Evolutionary conservation across 805 yeast species (phyloP).

Genomic region (Allodekkera sacchari): DNA sequence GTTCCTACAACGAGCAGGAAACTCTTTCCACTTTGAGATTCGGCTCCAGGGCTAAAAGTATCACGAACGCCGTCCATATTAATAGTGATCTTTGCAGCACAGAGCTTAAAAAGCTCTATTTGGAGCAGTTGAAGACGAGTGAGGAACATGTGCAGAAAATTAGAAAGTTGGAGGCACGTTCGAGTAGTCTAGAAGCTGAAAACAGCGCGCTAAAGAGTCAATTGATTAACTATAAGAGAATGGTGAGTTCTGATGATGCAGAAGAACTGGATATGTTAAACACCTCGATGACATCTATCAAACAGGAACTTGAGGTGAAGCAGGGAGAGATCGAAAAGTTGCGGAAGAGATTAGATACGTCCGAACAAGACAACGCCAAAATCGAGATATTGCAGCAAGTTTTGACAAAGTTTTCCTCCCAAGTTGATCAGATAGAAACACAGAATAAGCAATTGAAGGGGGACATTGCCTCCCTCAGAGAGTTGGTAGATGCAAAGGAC

Average conservation of each 20-base stretch:
- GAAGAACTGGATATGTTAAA: background rate
- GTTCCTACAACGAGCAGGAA: slow-evolving; percentile 46
- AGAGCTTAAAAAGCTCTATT: slow-evolving; percentile 15
- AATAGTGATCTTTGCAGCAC: slow-evolving; percentile 29
- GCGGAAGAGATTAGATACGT: too few species aligned
- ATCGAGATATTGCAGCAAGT: slow-evolving; percentile 49
- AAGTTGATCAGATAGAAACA: slow-evolving; percentile 52
- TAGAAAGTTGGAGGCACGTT: slow-evolving; percentile 17
- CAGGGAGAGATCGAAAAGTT: too few species aligned
- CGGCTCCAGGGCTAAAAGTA: slow-evolving; percentile 63
- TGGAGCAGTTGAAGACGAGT: slow-evolving; percentile 15
- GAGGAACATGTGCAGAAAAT: slow-evolving; percentile 14
- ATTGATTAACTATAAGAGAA: slow-evolving; percentile 16
- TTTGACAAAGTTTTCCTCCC: slow-evolving; percentile 46
- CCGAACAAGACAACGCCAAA: slow-evolving; percentile 25
- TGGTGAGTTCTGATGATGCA: background rate
- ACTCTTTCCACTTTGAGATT: slow-evolving; percentile 67
- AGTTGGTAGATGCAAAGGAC: slow-evolving; percentile 49
- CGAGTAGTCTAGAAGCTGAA: slow-evolving; percentile 30
- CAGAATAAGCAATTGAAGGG: slow-evolving; percentile 50
- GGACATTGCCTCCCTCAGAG: slow-evolving; percentile 47
- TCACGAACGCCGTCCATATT: slow-evolving; percentile 56
- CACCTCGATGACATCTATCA: background rate
- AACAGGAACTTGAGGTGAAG: too few species aligned
- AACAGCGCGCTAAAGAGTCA: slow-evolving; percentile 32